phyloP scores from a whole-genome alignment of 306 rosid species.

The Gastrolobium bilobum region DNA sequence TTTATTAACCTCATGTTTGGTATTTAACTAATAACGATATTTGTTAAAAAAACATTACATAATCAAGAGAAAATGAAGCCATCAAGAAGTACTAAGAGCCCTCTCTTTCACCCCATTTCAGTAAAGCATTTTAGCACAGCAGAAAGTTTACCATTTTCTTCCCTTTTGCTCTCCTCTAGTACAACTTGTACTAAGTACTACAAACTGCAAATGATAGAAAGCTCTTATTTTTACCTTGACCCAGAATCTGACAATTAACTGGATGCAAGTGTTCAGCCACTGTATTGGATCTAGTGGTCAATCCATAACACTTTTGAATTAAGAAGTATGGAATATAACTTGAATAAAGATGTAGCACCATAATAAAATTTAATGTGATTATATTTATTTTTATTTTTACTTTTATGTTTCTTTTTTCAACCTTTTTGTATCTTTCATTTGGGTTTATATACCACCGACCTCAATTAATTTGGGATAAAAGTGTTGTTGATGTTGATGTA shows the following conservation, averaged over 20 bases:
- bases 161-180: slow-evolving; percentile 24
- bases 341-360: not conserved
- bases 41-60: slow-evolving; percentile 5
- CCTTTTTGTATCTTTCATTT: too few relatives aligned
- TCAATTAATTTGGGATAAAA: too few relatives aligned
- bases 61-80: slow-evolving; percentile 10
- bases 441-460: too few relatives aligned
- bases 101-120: slow-evolving; percentile 20
- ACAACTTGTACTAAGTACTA: not conserved
- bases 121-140: slow-evolving; percentile 24
- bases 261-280: not conserved
- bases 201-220: slow-evolving; percentile 43
- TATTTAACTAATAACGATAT: slow-evolving; percentile 40
- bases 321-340: not conserved
- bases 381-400: too few relatives aligned
- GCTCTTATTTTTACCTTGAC: slow-evolving; percentile 42
- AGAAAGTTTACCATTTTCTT: slow-evolving; percentile 40
- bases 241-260: slow-evolving; percentile 33
- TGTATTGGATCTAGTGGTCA: too few relatives aligned
- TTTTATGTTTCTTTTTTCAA: too few relatives aligned
- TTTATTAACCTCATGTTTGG: slow-evolving; percentile 57
- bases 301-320: not conserved
- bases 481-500: too few relatives aligned
- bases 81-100: not conserved
- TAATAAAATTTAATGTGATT: not conserved